Evolutionary conservation across 306 rosid genomes (phyloP).

Genomic region (Quercus wislizeni): DNA sequence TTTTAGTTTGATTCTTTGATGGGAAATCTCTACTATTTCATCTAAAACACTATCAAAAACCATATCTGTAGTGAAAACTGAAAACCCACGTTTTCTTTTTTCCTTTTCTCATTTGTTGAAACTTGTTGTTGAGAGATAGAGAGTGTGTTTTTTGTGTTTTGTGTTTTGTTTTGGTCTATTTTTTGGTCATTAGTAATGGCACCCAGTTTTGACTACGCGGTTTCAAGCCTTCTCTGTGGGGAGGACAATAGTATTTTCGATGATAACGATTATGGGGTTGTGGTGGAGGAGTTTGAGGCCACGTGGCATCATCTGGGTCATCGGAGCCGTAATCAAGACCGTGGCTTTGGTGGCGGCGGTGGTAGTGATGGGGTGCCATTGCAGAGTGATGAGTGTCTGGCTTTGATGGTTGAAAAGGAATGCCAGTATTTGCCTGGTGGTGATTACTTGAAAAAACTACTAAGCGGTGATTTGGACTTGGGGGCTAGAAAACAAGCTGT

Average conservation of each 20-base stretch:
- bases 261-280: slow-evolving; percentile 41
- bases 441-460: slow-evolving; percentile 58
- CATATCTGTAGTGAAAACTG: slow-evolving; percentile 7
- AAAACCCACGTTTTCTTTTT: slow-evolving; percentile 12
- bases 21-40: slow-evolving; percentile 9
- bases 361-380: slow-evolving; percentile 48
- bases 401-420: slow-evolving; percentile 62
- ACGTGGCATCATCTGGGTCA: slow-evolving; percentile 32
- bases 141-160: too few species aligned
- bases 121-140: not conserved
- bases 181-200: slow-evolving; percentile 55
- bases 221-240: slow-evolving; percentile 77
- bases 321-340: slow-evolving; percentile 26
- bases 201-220: slow-evolving; percentile 70
- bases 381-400: slow-evolving; percentile 72
- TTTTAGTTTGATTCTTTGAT: not conserved
- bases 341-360: slow-evolving; percentile 10
- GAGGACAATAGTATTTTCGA: slow-evolving; percentile 66
- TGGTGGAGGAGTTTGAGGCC: slow-evolving; percentile 31
- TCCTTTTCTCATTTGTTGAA: not conserved
- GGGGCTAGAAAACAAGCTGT: slow-evolving; percentile 66
- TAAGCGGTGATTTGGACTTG: slow-evolving; percentile 63
- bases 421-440: slow-evolving; percentile 48
- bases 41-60: slow-evolving; percentile 9
- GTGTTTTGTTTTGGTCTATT: not conserved